These are phyloP conservation scores for Cytospora schulzeri DNA, from an alignment of 2,329 filamentous ascomycete genomes.

Conservation along the genomic window DNA sequence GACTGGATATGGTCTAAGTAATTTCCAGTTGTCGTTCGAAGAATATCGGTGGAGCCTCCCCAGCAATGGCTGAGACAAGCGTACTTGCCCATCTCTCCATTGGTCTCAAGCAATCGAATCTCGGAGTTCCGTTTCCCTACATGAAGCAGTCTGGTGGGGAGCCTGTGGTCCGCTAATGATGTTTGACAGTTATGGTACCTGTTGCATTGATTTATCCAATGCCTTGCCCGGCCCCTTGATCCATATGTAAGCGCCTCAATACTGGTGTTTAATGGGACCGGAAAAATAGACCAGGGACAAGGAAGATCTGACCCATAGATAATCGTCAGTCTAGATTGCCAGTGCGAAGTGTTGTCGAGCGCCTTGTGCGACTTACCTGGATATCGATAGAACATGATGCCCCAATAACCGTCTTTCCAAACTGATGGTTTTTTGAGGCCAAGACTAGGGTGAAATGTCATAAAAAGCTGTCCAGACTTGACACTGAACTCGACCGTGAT, in stretches of 20 bases:
- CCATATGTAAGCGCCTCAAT: background rate
- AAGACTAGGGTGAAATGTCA: background rate
- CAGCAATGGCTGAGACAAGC: background rate
- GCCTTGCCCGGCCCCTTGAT: background rate
- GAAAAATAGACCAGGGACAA: background rate
- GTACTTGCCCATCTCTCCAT: background rate
- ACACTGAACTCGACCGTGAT: background rate
- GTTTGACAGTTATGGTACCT: background rate
- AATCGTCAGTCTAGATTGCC: background rate
- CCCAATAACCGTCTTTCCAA: background rate
- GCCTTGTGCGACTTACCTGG: background rate
- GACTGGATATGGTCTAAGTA: background rate
- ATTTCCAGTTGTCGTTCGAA: background rate
- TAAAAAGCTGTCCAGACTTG: background rate
- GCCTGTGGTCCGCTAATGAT: background rate
- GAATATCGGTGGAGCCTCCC: background rate
- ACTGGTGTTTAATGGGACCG: background rate
- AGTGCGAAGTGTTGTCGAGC: background rate
- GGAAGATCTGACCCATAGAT: background rate
- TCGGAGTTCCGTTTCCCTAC: background rate
- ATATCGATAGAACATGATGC: background rate
- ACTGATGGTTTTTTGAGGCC: too few relatives aligned
- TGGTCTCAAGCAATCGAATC: background rate
- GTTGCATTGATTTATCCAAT: background rate
- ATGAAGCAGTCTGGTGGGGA: background rate